Percentiles rank a stretch among this genome's conserved stretches.
phyloP scores from a whole-genome alignment of 805 yeast species.

The Metschnikowia sp. region DNA sequence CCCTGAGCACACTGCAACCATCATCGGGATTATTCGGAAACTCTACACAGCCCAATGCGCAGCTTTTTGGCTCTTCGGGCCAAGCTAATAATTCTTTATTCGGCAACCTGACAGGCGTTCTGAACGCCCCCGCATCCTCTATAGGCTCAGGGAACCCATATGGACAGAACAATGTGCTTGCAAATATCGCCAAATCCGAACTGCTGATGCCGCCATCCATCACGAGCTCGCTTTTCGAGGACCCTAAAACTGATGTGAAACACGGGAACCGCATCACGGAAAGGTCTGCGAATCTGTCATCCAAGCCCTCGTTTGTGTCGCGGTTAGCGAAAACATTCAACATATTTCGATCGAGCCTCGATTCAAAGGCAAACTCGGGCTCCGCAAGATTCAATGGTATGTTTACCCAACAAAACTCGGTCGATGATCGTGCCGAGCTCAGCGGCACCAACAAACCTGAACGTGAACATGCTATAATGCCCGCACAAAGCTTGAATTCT shows the following conservation, averaged over 20 bases:
- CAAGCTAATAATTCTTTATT: not conserved
- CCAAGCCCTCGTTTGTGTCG: conserved; percentile 27
- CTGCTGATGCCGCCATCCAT: conserved; percentile 32
- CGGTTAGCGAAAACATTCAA: conserved; percentile 35
- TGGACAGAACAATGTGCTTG: conserved; percentile 24
- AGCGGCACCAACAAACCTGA: not conserved
- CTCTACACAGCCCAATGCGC: conserved; percentile 2
- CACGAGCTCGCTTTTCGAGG: conserved; percentile 25
- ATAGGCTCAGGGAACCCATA: conserved; percentile 26
- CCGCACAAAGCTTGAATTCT: not conserved
- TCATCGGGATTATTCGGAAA: conserved; percentile 23
- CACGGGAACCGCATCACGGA: conserved; percentile 19
- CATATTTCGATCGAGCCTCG: conserved; percentile 25
- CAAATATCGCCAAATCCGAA: conserved; percentile 19
- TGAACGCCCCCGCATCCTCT: not conserved
- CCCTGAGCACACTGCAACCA: not conserved
- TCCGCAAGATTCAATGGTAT: conserved; percentile 26
- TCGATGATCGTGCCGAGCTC: conserved; percentile 9
- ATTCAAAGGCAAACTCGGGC: conserved; percentile 1
- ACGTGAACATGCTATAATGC: too few relatives aligned
- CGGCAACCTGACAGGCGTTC: too few relatives aligned
- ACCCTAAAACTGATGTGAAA: conserved; percentile 9
- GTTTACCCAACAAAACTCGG: conserved; percentile 27
- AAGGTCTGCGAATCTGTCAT: conserved; percentile 7
- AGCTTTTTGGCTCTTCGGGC: not conserved